Percentiles rank a stretch among this genome's conserved stretches.
These are phyloP conservation scores for Mucor ambiguus DNA, from an alignment of 371 early-diverging fungal genomes.

Conservation along the genomic window DNA sequence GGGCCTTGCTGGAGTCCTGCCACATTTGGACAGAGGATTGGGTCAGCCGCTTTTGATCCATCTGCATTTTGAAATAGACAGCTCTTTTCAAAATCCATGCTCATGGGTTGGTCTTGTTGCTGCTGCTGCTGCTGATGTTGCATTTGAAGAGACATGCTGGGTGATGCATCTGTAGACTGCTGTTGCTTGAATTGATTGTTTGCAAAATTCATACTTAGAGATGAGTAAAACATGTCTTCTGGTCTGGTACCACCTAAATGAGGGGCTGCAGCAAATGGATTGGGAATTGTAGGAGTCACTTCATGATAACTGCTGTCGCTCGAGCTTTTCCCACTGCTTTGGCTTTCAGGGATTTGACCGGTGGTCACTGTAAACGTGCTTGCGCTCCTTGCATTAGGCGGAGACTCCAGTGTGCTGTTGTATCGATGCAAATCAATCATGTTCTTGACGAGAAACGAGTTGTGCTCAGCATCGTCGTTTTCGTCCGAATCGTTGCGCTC, in stretches of 20 bases:
- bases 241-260: constrained; percentile 16
- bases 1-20: background rate
- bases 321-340: background rate
- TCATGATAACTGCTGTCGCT: constrained; percentile 9
- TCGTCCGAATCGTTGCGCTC: background rate
- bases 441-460: background rate
- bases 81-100: background rate
- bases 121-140: background rate
- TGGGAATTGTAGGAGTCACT: background rate
- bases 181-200: background rate
- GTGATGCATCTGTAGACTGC: background rate
- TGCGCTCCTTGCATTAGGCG: background rate
- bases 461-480: background rate
- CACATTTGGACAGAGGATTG: background rate
- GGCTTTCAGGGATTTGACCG: background rate
- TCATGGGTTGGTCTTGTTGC: background rate
- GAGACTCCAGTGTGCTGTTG: background rate
- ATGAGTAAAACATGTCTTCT: constrained; percentile 23
- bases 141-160: constrained; percentile 1
- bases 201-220: constrained; percentile 9
- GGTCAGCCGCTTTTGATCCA: background rate
- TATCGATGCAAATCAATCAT: background rate
- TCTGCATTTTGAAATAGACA: background rate
- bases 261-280: background rate
- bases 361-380: background rate